A percentile compares a stretch with the other conserved stretches of the same genome.
Evolutionary conservation across 768 basidiomycete species (phyloP).

Genomic region (Tulasnella sp.): DNA sequence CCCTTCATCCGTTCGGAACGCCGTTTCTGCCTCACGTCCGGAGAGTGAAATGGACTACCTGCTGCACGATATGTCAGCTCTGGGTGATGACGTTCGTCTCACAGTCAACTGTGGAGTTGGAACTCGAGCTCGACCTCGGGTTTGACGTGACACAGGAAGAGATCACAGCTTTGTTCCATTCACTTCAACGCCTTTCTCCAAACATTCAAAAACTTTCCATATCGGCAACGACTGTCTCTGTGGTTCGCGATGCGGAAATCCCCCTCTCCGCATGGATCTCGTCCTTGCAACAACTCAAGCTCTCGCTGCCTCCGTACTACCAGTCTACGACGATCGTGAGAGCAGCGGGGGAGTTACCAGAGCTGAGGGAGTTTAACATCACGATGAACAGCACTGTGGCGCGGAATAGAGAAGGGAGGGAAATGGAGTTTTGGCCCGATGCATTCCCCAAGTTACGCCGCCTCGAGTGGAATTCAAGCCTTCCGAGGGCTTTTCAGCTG

Average conservation of each 20-base stretch:
- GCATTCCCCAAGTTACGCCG: not conserved
- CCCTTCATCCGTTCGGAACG: not conserved
- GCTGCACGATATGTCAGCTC: not conserved
- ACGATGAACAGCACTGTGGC: no score
- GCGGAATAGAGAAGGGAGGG: not conserved
- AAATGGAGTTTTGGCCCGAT: not conserved
- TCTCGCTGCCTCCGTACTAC: not conserved
- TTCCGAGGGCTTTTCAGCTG: not conserved
- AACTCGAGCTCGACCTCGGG: not conserved
- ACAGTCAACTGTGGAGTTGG: not conserved
- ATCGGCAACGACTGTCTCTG: not conserved
- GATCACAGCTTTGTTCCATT: not conserved
- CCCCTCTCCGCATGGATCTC: not conserved
- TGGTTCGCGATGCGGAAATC: not conserved
- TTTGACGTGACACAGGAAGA: not conserved
- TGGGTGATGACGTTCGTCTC: not conserved
- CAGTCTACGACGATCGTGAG: not conserved
- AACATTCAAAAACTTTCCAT: not conserved
- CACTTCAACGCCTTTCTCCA: not conserved
- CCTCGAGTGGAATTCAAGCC: not conserved
- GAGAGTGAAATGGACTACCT: not conserved
- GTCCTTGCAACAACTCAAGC: not conserved
- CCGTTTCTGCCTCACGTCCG: not conserved
- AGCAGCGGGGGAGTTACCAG: not conserved
- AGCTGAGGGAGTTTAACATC: not conserved